phyloP scores from a whole-genome alignment of 164 flowering plant species.

The Magnolia sinica region DNA sequence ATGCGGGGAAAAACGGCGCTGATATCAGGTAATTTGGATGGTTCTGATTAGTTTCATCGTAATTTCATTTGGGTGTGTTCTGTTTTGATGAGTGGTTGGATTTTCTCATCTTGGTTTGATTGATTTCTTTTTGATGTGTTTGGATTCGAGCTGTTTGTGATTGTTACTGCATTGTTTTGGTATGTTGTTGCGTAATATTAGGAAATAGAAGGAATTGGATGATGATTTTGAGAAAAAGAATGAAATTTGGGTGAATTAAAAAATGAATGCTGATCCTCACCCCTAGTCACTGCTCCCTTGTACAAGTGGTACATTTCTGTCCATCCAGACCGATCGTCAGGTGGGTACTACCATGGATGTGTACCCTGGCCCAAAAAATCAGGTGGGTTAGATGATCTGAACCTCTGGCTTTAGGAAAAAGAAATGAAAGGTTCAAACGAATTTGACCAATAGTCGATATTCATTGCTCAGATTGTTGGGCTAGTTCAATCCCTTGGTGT shows the following conservation, averaged over 20 bases:
- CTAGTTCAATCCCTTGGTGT: background rate
- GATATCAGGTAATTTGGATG: conserved; percentile 57
- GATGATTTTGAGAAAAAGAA: background rate
- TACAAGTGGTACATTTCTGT: background rate
- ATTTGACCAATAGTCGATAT: background rate
- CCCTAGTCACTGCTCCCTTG: background rate
- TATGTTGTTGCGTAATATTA: no score
- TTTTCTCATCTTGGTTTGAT: background rate
- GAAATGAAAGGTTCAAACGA: background rate
- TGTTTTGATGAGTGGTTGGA: background rate
- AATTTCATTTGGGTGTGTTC: background rate
- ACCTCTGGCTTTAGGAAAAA: background rate
- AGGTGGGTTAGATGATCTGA: background rate
- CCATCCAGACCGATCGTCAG: background rate
- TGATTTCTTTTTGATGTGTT: background rate
- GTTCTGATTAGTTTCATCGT: background rate
- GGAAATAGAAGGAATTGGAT: background rate
- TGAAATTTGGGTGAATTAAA: background rate
- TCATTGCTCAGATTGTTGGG: background rate
- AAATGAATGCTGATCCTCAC: background rate
- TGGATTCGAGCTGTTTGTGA: background rate
- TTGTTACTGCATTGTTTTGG: background rate
- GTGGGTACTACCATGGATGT: background rate
- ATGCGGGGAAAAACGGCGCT: conserved; percentile 54
- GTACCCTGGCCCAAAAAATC: background rate